Evolutionary conservation across 768 basidiomycete species (phyloP), one percentile per base, ranked within the genome.

Genomic region (Termitomyces sp.): DNA sequence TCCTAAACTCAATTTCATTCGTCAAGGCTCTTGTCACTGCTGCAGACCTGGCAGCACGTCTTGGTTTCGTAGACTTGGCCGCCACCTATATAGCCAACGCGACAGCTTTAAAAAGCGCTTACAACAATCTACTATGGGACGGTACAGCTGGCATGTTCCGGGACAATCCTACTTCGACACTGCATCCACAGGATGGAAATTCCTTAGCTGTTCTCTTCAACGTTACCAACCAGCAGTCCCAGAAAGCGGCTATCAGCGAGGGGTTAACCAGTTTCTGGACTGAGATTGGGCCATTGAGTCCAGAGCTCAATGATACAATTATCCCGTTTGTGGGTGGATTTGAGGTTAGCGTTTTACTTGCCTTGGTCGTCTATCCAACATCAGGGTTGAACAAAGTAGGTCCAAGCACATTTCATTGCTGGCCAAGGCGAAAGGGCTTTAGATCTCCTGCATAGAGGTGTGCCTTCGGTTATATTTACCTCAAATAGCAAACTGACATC

Each of bases 291-390:
- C 73, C 79, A 0, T 61, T 81, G 10, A 76, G 72, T 29, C 79
- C 80, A 2, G 80, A 82, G 65, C 66, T 82, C 14, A 77, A 79
- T 16, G 78, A 80, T 57, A 82, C 77, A 0, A 79, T 82, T 25
- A 77, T 77, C 32, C 80, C 80, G 8, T 82, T 82, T 63, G 73
- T 81, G n/a, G 73, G 79, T 16, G 77, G 78, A 5, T 74, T 80
- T 41, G 80, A 82, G 73, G 78, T 77, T 44, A 23, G 68, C 45
- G 27, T 38, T 29, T 37, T 43, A 11, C 8, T 29, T 43, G 11
- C 27, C 23, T 25, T 29, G 43, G 25, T 14, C 40, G 34, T 43
- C 17, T 31, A 6, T 21, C 7, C 14, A 27, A 31, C 31, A 21
- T 3, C n/a, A 41, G 19, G 34, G 19, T 31, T 61, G n/a, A 48